A percentile compares a stretch with the other conserved stretches of the same genome.
phyloP scores from a whole-genome alignment of 2,329 filamentous ascomycete species.

The Passalora sequoiae region DNA sequence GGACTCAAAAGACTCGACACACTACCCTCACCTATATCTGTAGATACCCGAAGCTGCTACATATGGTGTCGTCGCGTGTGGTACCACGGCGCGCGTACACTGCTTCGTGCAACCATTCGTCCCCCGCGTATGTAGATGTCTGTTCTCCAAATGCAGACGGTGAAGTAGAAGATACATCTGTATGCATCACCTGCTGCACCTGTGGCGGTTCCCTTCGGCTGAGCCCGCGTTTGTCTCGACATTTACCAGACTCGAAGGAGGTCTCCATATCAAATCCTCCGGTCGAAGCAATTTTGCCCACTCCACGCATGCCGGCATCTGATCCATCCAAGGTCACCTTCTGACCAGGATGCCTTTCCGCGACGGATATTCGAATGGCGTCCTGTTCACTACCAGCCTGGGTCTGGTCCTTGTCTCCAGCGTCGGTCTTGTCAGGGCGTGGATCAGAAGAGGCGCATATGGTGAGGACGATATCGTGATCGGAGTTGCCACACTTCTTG shows the following conservation, averaged over 20 bases:
- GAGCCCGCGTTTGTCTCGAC: conserved; percentile 8
- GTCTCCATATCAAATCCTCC: conserved; percentile 1
- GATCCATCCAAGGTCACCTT: conserved; percentile 1
- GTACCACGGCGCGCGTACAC: conserved; percentile 4
- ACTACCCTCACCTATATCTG: no score
- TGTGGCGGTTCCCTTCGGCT: conserved; percentile 5
- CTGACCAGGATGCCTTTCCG: conserved; percentile 19
- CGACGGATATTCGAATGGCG: conserved; percentile 24
- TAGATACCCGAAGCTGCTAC: no score
- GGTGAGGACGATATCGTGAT: conserved; percentile 30
- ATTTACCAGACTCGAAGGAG: background rate
- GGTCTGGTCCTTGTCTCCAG: conserved; percentile 30
- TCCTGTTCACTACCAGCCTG: conserved; percentile 31
- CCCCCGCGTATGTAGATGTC: conserved; percentile 3
- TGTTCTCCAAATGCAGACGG: conserved; percentile 6
- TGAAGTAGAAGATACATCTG: background rate
- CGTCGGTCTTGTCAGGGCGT: conserved; percentile 27
- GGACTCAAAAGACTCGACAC: no score
- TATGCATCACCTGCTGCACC: conserved; percentile 2
- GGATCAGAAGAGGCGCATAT: conserved; percentile 29
- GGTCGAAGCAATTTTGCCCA: conserved; percentile 5
- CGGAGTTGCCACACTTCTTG: conserved; percentile 26
- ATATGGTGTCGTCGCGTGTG: conserved; percentile 5
- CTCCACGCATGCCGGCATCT: conserved; percentile 2
- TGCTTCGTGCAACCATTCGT: background rate